Evolutionary conservation across 140 eudicot species (phyloP).

Genomic region (Flaveria floridana): DNA sequence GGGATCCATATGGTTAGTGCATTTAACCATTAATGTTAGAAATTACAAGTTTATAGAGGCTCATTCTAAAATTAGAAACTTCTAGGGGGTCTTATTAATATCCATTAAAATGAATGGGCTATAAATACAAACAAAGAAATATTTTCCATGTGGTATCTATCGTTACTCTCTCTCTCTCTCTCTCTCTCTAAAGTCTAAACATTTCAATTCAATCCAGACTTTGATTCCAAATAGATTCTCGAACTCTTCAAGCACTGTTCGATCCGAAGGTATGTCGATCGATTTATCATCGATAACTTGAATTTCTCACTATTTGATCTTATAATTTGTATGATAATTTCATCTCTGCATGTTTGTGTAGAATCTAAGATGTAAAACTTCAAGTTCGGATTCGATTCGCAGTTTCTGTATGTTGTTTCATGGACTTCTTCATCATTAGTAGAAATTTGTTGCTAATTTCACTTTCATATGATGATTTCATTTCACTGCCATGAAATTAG

Average conservation of each 20-base stretch:
- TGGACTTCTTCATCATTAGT: background rate
- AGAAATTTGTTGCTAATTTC: conserved; percentile 9
- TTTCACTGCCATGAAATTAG: background rate
- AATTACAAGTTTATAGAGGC: background rate
- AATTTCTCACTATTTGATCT: conserved; percentile 20
- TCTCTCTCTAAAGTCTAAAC: background rate
- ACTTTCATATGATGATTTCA: background rate
- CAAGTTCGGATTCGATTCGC: conserved; percentile 4
- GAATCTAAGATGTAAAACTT: conserved; percentile 1
- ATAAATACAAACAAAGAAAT: conserved; percentile 4
- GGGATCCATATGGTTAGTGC: no score
- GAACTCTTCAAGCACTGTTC: conserved; percentile 18
- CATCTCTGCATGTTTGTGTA: conserved; percentile 19
- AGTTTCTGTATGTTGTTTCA: background rate
- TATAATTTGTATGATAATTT: conserved; percentile 17
- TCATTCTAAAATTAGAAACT: background rate
- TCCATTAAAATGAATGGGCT: background rate
- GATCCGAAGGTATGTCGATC: conserved; percentile 24
- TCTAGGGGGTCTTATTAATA: background rate
- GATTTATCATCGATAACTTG: conserved; percentile 9
- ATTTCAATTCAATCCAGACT: conserved; percentile 1
- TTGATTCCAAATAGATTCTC: conserved; percentile 23
- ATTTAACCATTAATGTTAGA: no score
- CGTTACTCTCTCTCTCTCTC: background rate
- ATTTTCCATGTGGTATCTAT: background rate